Evolutionary conservation across 148 eudicot genomes (phyloP).

Genomic region (Pouteria glomerata): DNA sequence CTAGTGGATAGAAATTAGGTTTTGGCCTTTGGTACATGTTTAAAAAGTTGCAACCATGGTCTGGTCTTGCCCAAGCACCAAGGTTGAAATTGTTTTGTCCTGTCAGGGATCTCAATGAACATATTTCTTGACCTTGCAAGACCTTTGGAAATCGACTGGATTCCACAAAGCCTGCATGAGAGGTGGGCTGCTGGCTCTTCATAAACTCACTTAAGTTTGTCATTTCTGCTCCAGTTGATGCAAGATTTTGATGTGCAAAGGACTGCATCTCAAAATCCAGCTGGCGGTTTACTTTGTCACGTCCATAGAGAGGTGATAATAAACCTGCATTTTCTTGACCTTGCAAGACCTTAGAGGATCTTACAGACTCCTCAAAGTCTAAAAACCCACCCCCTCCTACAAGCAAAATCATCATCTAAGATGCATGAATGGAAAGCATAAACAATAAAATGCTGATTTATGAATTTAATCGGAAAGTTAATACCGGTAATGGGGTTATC

Average conservation of each 20-base stretch:
- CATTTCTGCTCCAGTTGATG: slow-evolving; percentile 26
- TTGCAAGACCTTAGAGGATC: slow-evolving; percentile 99
- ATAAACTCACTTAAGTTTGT: slow-evolving; percentile 30
- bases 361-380: slow-evolving; percentile 76
- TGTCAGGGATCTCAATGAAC: slow-evolving; percentile 58
- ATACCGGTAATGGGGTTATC: slow-evolving; percentile 53
- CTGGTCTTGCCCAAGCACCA: slow-evolving; percentile 40
- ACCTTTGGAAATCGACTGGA: slow-evolving; percentile 75
- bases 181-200: slow-evolving; percentile 31
- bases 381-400: slow-evolving; percentile 54
- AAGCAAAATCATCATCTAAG: slow-evolving; percentile 10
- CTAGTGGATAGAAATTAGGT: slow-evolving; percentile 63
- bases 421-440: neutral
- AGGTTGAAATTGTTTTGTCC: slow-evolving; percentile 43
- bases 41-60: slow-evolving; percentile 33
- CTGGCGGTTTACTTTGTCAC: slow-evolving; percentile 46
- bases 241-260: slow-evolving; percentile 30
- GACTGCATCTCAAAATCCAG: slow-evolving; percentile 40
- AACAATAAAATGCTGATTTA: neutral
- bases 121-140: slow-evolving; percentile 99
- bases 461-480: neutral
- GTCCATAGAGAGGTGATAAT: slow-evolving; percentile 46
- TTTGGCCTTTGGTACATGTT: slow-evolving; percentile 35
- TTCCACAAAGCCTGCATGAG: slow-evolving; percentile 56
- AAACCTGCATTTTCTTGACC: slow-evolving; percentile 93